phyloP scores from a whole-genome alignment of 176 grass and related monocot genomes.

The Lolium multiflorum region DNA sequence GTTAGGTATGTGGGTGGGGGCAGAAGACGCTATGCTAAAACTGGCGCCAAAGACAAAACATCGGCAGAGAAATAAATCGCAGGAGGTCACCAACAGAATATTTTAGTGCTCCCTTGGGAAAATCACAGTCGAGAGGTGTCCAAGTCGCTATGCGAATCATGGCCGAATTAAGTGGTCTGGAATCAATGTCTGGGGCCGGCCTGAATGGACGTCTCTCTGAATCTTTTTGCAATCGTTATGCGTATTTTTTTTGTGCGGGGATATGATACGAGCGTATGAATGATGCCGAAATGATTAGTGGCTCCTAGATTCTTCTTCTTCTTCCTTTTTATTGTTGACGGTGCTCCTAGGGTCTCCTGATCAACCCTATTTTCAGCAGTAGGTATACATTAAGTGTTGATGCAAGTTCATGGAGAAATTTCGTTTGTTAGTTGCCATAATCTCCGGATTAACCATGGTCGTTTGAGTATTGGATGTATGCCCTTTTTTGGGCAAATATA shows the following conservation, averaged over 20 bases:
- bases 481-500: background rate
- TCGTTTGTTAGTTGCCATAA: background rate
- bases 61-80: background rate
- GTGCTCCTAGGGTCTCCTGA: background rate
- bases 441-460: background rate
- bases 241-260: background rate
- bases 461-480: background rate
- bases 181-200: constrained; percentile 2
- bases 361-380: constrained; percentile 21
- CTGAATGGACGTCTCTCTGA: background rate
- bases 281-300: constrained; percentile 10
- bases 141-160: background rate
- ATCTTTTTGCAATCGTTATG: background rate
- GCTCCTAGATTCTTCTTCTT: background rate
- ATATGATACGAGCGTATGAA: background rate
- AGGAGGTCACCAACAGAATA: background rate
- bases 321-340: background rate
- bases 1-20: background rate
- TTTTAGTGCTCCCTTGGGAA: background rate
- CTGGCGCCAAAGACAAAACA: constrained; percentile 7
- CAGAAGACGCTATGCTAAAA: background rate
- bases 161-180: background rate
- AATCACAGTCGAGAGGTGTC: background rate
- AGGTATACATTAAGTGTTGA: constrained; percentile 10
- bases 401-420: background rate